A percentile compares a stretch with the other conserved stretches of the same genome.
Conservation (phyloP, 306 rosid genomes). For the Luffa acutangula region DNA sequence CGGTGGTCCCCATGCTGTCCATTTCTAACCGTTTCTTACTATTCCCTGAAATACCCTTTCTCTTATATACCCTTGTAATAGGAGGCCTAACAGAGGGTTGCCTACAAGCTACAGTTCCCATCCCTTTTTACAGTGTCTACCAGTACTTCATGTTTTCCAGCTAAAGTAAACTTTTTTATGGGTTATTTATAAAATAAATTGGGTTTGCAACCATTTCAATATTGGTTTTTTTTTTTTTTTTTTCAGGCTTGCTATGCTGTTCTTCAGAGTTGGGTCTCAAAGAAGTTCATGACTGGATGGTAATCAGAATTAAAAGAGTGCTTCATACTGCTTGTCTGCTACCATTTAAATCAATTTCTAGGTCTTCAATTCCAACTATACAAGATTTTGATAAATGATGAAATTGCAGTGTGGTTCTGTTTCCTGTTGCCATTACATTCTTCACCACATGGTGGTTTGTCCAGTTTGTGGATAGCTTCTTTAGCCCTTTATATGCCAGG, state of each 20-base stretch:
- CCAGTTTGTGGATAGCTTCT: constrained; percentile 37
- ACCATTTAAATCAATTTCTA: not conserved
- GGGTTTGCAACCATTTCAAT: not conserved
- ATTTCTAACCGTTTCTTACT: too few species aligned
- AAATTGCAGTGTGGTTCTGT: constrained; percentile 37
- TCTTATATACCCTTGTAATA: too few species aligned
- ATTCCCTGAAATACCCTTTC: too few species aligned
- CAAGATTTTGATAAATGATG: not conserved
- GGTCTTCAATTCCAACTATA: not conserved
- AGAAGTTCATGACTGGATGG: constrained; percentile 50
- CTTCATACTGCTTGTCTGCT: not conserved
- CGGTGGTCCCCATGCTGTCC: too few species aligned
- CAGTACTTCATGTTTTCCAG: not conserved
- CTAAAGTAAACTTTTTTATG: not conserved
- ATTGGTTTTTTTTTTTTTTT: constrained; percentile 12
- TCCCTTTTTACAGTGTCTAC: not conserved
- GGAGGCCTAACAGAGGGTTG: too few species aligned
- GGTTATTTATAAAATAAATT: not conserved
- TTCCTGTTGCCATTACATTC: constrained; percentile 42
- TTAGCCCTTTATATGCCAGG: constrained; percentile 36
- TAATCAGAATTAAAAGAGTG: constrained; percentile 15
- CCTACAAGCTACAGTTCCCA: not conserved
- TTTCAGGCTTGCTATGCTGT: constrained; percentile 46
- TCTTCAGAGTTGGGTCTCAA: constrained; percentile 41
- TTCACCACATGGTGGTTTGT: constrained; percentile 42